Conservation (phyloP, 768 basidiomycete genomes). For the Hydnomerulius pinastri region DNA sequence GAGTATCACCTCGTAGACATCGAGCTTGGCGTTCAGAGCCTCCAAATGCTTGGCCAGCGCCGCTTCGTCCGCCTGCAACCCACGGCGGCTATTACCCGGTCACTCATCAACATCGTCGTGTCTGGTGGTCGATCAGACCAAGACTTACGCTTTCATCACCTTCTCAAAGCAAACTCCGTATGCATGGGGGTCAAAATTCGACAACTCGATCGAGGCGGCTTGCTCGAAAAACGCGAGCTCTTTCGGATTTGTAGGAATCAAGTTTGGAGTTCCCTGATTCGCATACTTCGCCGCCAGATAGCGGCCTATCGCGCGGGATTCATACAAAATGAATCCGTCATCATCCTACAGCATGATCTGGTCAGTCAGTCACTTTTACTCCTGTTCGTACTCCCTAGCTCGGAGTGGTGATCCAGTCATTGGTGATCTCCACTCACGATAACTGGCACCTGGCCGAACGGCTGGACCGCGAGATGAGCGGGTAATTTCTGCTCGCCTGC, state of each 20-base stretch:
- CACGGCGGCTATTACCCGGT: slow-evolving; percentile 12
- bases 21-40: slow-evolving; percentile 41
- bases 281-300: slow-evolving; percentile 33
- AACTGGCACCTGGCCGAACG: slow-evolving; percentile 41
- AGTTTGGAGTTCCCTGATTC: slow-evolving; percentile 19
- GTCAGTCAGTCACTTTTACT: neutral
- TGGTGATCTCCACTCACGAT: slow-evolving; percentile 29
- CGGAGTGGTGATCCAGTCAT: too few relatives aligned
- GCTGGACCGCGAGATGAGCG: slow-evolving; percentile 34
- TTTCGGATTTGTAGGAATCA: slow-evolving; percentile 17
- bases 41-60: slow-evolving; percentile 22
- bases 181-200: slow-evolving; percentile 53
- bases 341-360: slow-evolving; percentile 23
- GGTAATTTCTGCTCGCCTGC: slow-evolving; percentile 38
- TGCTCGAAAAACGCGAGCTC: slow-evolving; percentile 23
- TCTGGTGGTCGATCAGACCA: slow-evolving; percentile 28
- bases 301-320: slow-evolving; percentile 30
- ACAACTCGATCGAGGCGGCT: slow-evolving; percentile 20
- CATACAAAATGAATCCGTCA: slow-evolving; percentile 32
- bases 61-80: slow-evolving; percentile 19
- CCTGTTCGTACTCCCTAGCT: too few relatives aligned
- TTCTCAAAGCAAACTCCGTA: slow-evolving; percentile 45
- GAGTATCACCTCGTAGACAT: slow-evolving; percentile 55
- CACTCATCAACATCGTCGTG: slow-evolving; percentile 6
- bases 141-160: slow-evolving; percentile 48